Evolutionary conservation across 352 stramenopile species (phyloP), one percentile per base, ranked within the genome.

Genomic region (Globisporangium recalcitrans): DNA sequence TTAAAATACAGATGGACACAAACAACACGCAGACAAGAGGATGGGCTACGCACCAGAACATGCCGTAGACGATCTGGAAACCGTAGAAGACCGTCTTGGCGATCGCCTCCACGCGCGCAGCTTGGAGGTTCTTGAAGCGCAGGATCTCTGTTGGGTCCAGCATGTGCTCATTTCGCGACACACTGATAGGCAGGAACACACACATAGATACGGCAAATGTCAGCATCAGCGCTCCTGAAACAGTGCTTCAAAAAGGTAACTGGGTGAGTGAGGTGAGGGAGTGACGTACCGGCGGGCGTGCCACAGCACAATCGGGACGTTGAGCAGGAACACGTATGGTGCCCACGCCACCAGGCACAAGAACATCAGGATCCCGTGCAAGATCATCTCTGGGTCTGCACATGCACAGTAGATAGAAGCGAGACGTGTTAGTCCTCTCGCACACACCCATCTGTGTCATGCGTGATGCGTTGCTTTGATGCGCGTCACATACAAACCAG

Each of bases 41-140:
- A 49, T 21, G 24, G 19, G 46, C n/a, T 13, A 75, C 75, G 70
- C 58, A 94, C 85, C 85, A 95, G 68, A 89, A 95, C 85, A 95
- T 95, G 78, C 80, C 85, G 70, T 95, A 95, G 62, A 95, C 77
- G 63, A 95, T 95, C 68, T 92, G 85, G 40, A 95, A 72, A 13
- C 85, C 85, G 59, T 91, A 95, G 49, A 95, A 95, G 11, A 95
- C 77, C 14, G 83, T 95, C 69, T 88, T 93, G 31, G 75, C 75
- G 64, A 95, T 95, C 21, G 85, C 82, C 68, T 93, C 83, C 44
- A 85, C 72, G 54, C 85, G 83, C 34, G 85, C 82, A 26, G 80
- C 75, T 36, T 90, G 83, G 29, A 95, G 69, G 60, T 92, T 92
- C 62, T 93, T 95, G 70, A 89, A 95, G 48, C 85, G 85, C 57